These are phyloP conservation scores for Pittosporum tobira DNA, from an alignment of 129 eudicot species.

Conservation along the genomic window DNA sequence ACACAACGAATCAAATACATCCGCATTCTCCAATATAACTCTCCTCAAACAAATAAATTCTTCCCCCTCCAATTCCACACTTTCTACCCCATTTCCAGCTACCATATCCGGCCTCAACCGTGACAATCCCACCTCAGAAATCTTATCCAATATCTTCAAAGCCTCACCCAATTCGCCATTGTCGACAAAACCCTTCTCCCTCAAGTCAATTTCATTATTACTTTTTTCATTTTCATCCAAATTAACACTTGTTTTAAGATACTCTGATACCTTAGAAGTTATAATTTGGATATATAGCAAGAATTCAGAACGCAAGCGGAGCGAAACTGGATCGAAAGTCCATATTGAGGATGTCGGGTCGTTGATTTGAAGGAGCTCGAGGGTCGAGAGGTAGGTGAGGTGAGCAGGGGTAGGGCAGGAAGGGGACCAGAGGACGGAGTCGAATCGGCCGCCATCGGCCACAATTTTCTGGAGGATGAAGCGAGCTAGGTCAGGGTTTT, in stretches of 20 bases:
- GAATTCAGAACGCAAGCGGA: conserved; percentile 66
- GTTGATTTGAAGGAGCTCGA: conserved; percentile 63
- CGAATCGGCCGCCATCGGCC: conserved; percentile 52
- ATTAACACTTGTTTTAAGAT: conserved; percentile 2
- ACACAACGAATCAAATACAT: conserved; percentile 56
- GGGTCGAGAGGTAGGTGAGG: conserved; percentile 55
- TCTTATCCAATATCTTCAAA: conserved; percentile 38
- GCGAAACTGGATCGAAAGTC: conserved; percentile 35
- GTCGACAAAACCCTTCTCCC: conserved; percentile 15
- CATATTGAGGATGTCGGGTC: conserved; percentile 46
- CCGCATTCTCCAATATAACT: conserved; percentile 58
- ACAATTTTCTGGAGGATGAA: conserved; percentile 67
- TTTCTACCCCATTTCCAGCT: conserved; percentile 27
- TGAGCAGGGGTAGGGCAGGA: conserved; percentile 62
- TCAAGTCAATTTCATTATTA: conserved; percentile 5
- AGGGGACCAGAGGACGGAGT: conserved; percentile 40
- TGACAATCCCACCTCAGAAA: conserved; percentile 52
- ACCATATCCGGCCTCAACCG: conserved; percentile 65
- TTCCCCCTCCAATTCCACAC: conserved; percentile 45
- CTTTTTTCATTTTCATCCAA: conserved; percentile 23
- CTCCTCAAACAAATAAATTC: conserved; percentile 49
- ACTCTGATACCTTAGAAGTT: conserved; percentile 39
- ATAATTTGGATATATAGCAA: conserved; percentile 52
- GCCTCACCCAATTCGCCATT: conserved; percentile 18
- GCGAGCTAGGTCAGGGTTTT: conserved; percentile 65